Conservation (phyloP, 2,329 filamentous ascomycete species). For the Chrysoporthe cubensis region DNA sequence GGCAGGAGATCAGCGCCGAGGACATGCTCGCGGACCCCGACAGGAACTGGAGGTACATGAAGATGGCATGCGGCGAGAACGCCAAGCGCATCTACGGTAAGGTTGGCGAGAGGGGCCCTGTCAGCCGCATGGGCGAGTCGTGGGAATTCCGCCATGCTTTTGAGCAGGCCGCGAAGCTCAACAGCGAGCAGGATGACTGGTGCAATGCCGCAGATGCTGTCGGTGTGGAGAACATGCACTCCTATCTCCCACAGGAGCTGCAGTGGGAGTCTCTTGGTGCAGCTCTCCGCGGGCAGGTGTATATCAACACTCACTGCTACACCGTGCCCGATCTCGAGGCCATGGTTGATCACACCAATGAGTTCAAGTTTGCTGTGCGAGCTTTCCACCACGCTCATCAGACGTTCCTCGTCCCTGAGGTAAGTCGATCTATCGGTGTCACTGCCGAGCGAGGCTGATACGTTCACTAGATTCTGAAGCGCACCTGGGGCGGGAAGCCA, state of each 20-base stretch:
- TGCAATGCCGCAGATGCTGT: slow-evolving; percentile 58
- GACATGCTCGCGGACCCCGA: slow-evolving; percentile 71
- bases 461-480: slow-evolving; percentile 53
- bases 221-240: slow-evolving; percentile 55
- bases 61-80: slow-evolving; percentile 78
- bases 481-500: slow-evolving; percentile 56
- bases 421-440: slow-evolving; percentile 35
- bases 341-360: slow-evolving; percentile 71
- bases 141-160: slow-evolving; percentile 72
- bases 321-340: slow-evolving; percentile 62
- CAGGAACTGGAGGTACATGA: slow-evolving; percentile 70
- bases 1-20: slow-evolving; percentile 63
- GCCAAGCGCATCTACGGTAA: slow-evolving; percentile 65
- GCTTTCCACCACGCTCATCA: slow-evolving; percentile 74
- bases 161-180: slow-evolving; percentile 61
- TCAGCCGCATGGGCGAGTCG: slow-evolving; percentile 68
- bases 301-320: slow-evolving; percentile 74
- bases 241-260: slow-evolving; percentile 65
- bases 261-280: slow-evolving; percentile 67
- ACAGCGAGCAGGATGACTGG: slow-evolving; percentile 70
- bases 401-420: slow-evolving; percentile 68
- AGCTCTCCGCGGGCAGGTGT: slow-evolving; percentile 67
- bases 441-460: not conserved
- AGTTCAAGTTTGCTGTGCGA: slow-evolving; percentile 69
- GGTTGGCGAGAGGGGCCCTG: slow-evolving; percentile 56